A percentile compares a stretch with the other conserved stretches of the same genome.
Evolutionary conservation across 495 filamentous ascomycete species (phyloP).

Genomic region (Podospora anserina): DNA sequence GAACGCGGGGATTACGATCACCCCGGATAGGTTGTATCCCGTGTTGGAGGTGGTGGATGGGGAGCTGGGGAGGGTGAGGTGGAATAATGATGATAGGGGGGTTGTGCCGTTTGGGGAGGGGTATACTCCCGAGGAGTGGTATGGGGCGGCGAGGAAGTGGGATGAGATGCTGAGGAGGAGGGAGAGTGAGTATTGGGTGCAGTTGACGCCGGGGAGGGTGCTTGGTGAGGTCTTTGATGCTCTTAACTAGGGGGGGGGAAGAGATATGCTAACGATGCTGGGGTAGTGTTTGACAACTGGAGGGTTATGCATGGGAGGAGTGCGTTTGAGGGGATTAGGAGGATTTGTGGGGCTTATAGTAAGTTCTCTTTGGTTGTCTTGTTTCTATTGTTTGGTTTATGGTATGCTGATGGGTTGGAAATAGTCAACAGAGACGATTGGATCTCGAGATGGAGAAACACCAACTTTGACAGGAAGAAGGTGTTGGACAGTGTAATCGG

Average conservation of each 20-base stretch:
- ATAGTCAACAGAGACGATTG: slow-evolving; percentile 85
- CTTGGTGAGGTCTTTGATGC: slow-evolving; percentile 53
- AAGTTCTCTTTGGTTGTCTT: slow-evolving; percentile 29
- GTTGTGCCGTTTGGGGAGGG: slow-evolving; percentile 44
- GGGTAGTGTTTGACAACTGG: slow-evolving; percentile 91
- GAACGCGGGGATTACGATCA: slow-evolving; percentile 75
- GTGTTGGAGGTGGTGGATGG: slow-evolving; percentile 57
- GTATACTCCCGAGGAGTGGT: slow-evolving; percentile 58
- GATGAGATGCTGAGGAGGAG: slow-evolving; percentile 55
- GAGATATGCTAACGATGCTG: slow-evolving; percentile 12
- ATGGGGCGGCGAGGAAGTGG: slow-evolving; percentile 67
- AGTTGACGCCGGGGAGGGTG: slow-evolving; percentile 73
- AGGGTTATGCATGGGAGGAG: slow-evolving; percentile 82
- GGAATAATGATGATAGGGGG: slow-evolving; percentile 89
- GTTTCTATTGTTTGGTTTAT: slow-evolving; percentile 1
- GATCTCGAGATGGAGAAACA: slow-evolving; percentile 69
- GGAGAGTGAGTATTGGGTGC: slow-evolving; percentile 64
- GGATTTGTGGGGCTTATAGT: slow-evolving; percentile 89
- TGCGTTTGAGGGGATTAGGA: slow-evolving; percentile 74
- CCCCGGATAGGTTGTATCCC: slow-evolving; percentile 61
- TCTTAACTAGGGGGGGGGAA: neutral
- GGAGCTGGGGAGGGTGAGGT: slow-evolving; percentile 62
- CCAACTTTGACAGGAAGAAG: slow-evolving; percentile 57
- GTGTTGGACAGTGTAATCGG: slow-evolving; percentile 46
- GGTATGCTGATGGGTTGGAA: neutral